Base-by-base conservation (phyloP, 768 basidiomycete species). In the Tylopilus felleus region DNA sequence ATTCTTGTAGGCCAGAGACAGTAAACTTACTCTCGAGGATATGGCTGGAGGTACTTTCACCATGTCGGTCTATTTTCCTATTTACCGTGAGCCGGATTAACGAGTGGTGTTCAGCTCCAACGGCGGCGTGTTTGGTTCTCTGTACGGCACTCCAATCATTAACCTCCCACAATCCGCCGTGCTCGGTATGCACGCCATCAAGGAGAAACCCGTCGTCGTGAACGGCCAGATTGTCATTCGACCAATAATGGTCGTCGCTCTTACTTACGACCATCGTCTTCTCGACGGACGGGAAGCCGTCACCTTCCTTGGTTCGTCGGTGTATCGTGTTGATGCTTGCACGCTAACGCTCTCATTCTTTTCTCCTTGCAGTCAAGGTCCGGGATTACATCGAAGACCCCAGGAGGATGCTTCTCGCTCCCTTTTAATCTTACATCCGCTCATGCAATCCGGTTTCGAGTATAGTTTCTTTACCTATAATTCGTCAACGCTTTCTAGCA, bases 11-110 rank as follows among this genome's bases (percentile, higher is more conserved):
- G 96, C 95, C 22, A 80, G 87, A 53, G 94, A 97, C 69, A 83
- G 90, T 63, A 97, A 97, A 73, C 81, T 98, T 49, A 86, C 88
- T n/a, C 80, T 98, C 49, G 97, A 98, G 71, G 96, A 99, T 71
- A 98, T 98, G 96, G 80, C 93, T 31, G 96, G 96, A 46, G 96
- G 96, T 46, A 86, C 93, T n/a, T 98, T 99, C 80, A 98, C 96
- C 60, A 98, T 98, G 93, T 93, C 61, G 59, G 88, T 75, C 35
- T 31, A 31, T 51, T 44, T 9, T 23, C n/a, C 7, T 19, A 38
- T 19, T 38, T 8, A n/a, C n/a, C n/a, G n/a, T 38, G 2, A 19
- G n/a, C n/a, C 4, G 1, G 31, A 49, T 40, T 63, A 36, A 58
- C 31, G 2, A 21, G 12, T 8, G 8, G n/a, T 8, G 8, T 56